Conservation (phyloP, 2,329 filamentous ascomycete species). For the Fusarium camptoceras region DNA sequence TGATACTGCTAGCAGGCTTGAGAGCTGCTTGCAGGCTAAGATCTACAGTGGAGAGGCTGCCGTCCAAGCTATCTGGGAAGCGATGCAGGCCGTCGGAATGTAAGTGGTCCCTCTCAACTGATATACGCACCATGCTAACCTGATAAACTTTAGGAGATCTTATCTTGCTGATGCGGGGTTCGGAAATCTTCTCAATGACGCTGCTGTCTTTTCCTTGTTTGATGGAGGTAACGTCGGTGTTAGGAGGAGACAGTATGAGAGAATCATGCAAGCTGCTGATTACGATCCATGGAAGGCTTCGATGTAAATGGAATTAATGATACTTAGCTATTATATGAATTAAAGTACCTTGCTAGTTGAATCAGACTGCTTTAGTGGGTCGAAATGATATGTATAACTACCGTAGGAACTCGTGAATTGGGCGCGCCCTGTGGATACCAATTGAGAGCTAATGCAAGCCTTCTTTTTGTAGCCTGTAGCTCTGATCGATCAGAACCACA, state of each 20-base stretch:
- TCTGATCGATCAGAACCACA: too few species aligned
- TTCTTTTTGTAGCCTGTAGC: too few species aligned
- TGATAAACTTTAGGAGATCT: neutral
- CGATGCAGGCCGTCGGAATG: constrained; percentile 16
- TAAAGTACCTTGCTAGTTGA: too few species aligned
- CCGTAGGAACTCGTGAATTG: too few species aligned
- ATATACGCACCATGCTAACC: neutral
- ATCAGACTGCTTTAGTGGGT: too few species aligned
- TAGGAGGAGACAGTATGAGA: constrained; percentile 10
- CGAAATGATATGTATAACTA: too few species aligned
- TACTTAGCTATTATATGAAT: neutral
- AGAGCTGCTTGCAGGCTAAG: constrained; percentile 12
- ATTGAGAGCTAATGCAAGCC: too few species aligned
- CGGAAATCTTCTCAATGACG: neutral
- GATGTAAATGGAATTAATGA: neutral
- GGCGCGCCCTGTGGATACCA: too few species aligned
- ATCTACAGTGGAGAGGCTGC: constrained; percentile 6
- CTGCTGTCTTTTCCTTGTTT: constrained; percentile 11
- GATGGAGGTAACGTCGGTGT: constrained; percentile 16
- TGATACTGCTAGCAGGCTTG: neutral
- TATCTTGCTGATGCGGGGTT: neutral
- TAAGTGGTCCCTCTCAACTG: neutral
- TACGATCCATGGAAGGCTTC: neutral
- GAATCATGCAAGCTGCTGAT: neutral
- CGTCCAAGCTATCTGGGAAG: neutral